Base-by-base conservation (phyloP, 1,284 basidiomycete genomes). In the Leccinum subrobustum region DNA sequence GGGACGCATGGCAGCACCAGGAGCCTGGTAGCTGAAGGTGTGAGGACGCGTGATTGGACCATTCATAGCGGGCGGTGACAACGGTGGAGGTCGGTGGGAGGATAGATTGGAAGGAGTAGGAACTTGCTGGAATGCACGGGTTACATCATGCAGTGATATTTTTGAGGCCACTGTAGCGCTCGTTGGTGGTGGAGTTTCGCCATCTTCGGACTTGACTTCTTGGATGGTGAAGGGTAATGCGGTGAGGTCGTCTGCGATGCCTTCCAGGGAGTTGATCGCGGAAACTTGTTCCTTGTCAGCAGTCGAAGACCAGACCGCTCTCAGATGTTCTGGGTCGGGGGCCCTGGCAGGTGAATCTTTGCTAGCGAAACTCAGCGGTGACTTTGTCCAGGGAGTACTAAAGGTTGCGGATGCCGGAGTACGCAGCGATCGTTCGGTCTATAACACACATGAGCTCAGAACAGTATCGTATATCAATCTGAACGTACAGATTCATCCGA, bases 251-350 rank as follows among this genome's bases (percentile, higher is more conserved):
- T 93, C 91, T 20, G 84, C 85, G 57, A 93, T 91, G 16, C 84
- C 86, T 69, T 91, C 84, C 63, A 93, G 74, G 1, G 91, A 93
- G 70, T 93, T 93, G n/a, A 89, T 79, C 8, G 83, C 77, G 52
- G 86, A 83, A 14, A 83, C 71, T 56, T 81, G 81, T 11, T 84
- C 78, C 70, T 88, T 87, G 67, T 86, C 84, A 2, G 90, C 81
- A 8, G 86, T 80, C 69, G 90, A 86, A n/a, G 88, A 89, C 91
- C 91, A 93, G 9, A 93, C 84, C 33, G 89, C 87, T 73, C 89
- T 92, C 57, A 93, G 76, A 66, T 88, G 88, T 67, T 92, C 91
- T 18, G 88, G 86, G 73, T 91, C 90, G 16, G 89, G 87, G 54
- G 79, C 80, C 60, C 88, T 78, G 56, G 84, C 80, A 23, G 85